Base-by-base conservation (phyloP, 1,284 basidiomycete species). In the Ustilago sp. region DNA sequence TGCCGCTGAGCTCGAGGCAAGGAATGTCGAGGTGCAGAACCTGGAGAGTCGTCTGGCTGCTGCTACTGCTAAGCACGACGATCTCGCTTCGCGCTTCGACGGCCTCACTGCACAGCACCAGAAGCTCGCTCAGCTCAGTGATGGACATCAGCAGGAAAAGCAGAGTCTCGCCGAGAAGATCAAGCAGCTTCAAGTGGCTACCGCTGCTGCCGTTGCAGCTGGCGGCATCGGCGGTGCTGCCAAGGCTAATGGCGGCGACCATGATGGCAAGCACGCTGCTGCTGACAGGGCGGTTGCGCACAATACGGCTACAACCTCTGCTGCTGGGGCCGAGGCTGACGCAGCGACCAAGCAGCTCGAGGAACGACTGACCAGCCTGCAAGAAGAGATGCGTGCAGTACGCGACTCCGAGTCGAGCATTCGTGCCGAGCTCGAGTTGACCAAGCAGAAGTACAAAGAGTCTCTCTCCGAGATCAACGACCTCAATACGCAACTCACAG, bases 391-490 rank as follows among this genome's bases (percentile, higher is more conserved):
- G 59, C 74, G 80, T 32, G 74, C 73, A 7, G 74, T 77, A 19
- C 63, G 74, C 28, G 76, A 74, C 54, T 66, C 78, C 8, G 76
- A 80, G 41, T 63, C 66, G 3, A 64, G 74, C 68, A 60, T 70
- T 52, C 75, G 70, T 11, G 88, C 90, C 2, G 93, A 95, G 82
- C 89, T 95, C 34, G 91, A 93, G 9, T 88, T 90, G 2, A 89
- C 95, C 41, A 92, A 92, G 5, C 87, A 88, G 47, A 94, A 94
- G 85, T 96, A 96, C 85, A 91, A 92, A 41, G 92, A 95, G 77
- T 92, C 94, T n/a, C 89, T 96, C 34, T 90, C 90, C 65, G 93
- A 95, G 85, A 94, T 97, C 71, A 92, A 92, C 13, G 93, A 94
- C 75, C 89, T 98, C 52, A 80, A 80, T 48, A 31, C 74, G 7